Base-by-base conservation (phyloP, 2,329 filamentous ascomycete genomes). In the Cercospora citrullina region DNA sequence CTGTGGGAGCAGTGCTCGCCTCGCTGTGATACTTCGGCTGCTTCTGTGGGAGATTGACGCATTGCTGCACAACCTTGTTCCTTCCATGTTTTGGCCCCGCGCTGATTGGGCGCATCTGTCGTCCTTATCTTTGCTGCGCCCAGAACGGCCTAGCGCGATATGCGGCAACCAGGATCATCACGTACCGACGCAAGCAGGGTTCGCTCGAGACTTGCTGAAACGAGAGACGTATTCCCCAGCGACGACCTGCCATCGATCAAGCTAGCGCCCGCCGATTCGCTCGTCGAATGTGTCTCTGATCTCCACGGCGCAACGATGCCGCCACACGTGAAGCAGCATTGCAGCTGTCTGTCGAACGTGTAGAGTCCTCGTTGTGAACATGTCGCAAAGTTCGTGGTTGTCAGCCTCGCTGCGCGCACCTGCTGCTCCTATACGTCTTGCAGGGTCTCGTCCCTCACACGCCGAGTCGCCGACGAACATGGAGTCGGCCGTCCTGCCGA, bases 11-110 rank as follows among this genome's bases (percentile, higher is more conserved):
- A 53, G 53, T 9, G 48, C 61, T 55, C 45, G 61, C 61, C 42
- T 51, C 23, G 60, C 60, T 63, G 60, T 23, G 39, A 53, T 39
- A 64, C 61, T 64, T 39, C 61, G 61, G 48, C 48, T 39, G 61
- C 61, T 64, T 12, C 31, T 30, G 45, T 57, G 61, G 18, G 28
- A 39, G 53, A 58, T 53, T 33, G 45, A 55, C 26, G 48, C 61
- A 30, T 10, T 14, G 51, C 48, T 42, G 48, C 61, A 57, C 28
- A 28, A 48, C 39, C 59, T 21, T 42, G 59, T 12, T 23, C 23
- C 21, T 5, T 28, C 23, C 36, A 48, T 8, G 7, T 7, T 30
- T 21, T 18, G 12, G 18, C 33, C 59, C 30, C n/a, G 33, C 59
- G 39, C 36, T 62, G 60, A 62, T 62, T 62, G 60, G 60, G 5